Base-by-base conservation (phyloP, 1,284 basidiomycete genomes). In the Malassezia furfur region DNA sequence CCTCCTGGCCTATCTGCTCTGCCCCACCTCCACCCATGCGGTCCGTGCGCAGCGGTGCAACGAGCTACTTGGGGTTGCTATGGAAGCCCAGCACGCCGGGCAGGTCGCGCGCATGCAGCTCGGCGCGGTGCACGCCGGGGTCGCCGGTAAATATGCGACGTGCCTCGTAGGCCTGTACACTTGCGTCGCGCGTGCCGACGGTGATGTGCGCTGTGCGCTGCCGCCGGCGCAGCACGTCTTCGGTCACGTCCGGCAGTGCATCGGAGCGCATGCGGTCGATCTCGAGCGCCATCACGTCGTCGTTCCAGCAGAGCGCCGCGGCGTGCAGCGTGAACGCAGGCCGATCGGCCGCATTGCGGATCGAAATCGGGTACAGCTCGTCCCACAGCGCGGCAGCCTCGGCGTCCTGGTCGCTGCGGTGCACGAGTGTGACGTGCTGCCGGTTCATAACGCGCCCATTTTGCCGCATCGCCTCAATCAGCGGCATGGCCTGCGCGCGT, bases 351-450 rank as follows among this genome's bases (percentile, higher is more conserved):
- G 15, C 50, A 45, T 0, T 44, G 52, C 3, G 15, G 21, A 35
- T 54, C 44, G 25, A 40, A 36, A 17, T 53, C 51, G 60, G 63
- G 62, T 51, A 41, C 45, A 38, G 48, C 35, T 2, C 75, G 52
- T 37, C 80, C 81, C 32, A 56, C 30, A 9, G 17, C 6, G 35
- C 32, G 17, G 39, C 21, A 2, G 22, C 34, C 5, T 12, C 17
- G 5, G 5, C 37, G 14, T 37, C 41, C 3, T 30, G 17, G 22
- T 45, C 49, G 40, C 37, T 30, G 37, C 30, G 40, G 74, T 98
- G 93, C 8, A 86, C 83, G 50, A 96, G 77, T 0, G 93, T 96
- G 52, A 96, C 79, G 74, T 98, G 93, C 1, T 91, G 90, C 2
- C 59, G 50, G 12, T 73, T 64, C 3, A 81, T 76, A 19, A 93